Evolutionary conservation across 2,329 filamentous ascomycete genomes (phyloP).

Genomic region (Graphilbum fragrans): DNA sequence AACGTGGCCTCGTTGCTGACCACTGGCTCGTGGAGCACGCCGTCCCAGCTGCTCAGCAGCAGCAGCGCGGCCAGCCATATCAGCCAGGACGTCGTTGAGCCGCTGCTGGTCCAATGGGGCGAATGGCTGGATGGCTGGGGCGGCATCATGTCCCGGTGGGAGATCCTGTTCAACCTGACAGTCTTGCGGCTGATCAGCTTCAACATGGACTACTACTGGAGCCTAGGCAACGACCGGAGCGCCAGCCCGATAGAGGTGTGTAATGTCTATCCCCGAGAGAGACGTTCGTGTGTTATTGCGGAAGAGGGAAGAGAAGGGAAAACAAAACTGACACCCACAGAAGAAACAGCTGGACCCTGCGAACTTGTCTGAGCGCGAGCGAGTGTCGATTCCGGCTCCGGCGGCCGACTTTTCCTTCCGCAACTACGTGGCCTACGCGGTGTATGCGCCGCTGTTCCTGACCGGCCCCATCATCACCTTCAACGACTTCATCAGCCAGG

Average conservation of each 20-base stretch:
- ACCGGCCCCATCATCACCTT: conserved; percentile 91
- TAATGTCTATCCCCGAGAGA: neutral
- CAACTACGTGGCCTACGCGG: conserved; percentile 78
- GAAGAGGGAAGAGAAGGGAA: neutral
- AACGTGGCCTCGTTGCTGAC: conserved; percentile 42
- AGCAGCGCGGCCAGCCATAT: conserved; percentile 14
- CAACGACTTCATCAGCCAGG: conserved; percentile 92
- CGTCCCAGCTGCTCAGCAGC: neutral
- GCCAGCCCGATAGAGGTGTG: conserved; percentile 72
- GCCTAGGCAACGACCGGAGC: conserved; percentile 48
- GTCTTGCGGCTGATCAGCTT: conserved; percentile 89
- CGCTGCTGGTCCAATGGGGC: conserved; percentile 45
- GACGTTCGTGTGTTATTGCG: conserved; percentile 1
- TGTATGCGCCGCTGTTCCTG: conserved; percentile 90
- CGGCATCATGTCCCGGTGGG: conserved; percentile 82
- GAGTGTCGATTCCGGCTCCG: conserved; percentile 64
- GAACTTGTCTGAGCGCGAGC: conserved; percentile 78
- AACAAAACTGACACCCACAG: conserved; percentile 34
- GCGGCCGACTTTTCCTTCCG: conserved; percentile 62
- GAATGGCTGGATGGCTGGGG: conserved; percentile 65
- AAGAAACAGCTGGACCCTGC: conserved; percentile 93
- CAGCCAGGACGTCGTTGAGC: conserved; percentile 18
- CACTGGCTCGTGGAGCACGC: conserved; percentile 6
- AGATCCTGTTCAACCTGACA: conserved; percentile 95
- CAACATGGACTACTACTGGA: conserved; percentile 97